Conservation (phyloP, 176 grass and related monocot species). For the Phragmites australis region DNA sequence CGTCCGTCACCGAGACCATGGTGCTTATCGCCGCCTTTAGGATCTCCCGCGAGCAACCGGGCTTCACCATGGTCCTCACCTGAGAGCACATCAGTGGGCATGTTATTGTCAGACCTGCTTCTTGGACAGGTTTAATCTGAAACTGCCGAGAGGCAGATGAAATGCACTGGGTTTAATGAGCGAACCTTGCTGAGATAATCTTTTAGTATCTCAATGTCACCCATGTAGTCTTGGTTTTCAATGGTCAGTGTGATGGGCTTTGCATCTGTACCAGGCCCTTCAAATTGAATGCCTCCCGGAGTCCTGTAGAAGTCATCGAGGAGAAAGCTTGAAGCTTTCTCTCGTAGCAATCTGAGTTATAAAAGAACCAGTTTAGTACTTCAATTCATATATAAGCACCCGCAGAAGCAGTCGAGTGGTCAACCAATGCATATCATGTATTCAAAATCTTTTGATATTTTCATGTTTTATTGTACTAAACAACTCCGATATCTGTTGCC, state of each 20-base stretch:
- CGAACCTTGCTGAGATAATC: conserved; percentile 58
- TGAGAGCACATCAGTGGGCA: conserved; percentile 23
- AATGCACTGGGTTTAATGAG: conserved; percentile 7
- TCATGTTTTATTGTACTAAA: too few relatives aligned
- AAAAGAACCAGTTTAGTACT: background rate
- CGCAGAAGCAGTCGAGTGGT: background rate
- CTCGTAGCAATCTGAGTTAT: conserved; percentile 50
- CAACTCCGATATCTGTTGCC: too few relatives aligned
- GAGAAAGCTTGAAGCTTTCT: conserved; percentile 64
- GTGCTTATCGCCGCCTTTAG: conserved; percentile 57
- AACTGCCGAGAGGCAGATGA: background rate
- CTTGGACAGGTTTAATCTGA: background rate
- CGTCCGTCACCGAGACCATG: conserved; percentile 48
- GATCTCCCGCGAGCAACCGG: conserved; percentile 56
- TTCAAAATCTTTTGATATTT: too few relatives aligned
- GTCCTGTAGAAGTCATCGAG: conserved; percentile 66
- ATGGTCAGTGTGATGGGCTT: conserved; percentile 57
- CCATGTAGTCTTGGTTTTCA: conserved; percentile 80
- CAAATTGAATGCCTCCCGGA: conserved; percentile 61
- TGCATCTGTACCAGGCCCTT: conserved; percentile 56
- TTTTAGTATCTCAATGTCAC: conserved; percentile 60
- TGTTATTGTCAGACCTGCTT: conserved; percentile 12
- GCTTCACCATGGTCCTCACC: conserved; percentile 63
- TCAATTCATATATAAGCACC: background rate
- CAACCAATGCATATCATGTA: background rate